phyloP scores from a whole-genome alignment of 495 filamentous ascomycete species.

The Platismatia glauca region DNA sequence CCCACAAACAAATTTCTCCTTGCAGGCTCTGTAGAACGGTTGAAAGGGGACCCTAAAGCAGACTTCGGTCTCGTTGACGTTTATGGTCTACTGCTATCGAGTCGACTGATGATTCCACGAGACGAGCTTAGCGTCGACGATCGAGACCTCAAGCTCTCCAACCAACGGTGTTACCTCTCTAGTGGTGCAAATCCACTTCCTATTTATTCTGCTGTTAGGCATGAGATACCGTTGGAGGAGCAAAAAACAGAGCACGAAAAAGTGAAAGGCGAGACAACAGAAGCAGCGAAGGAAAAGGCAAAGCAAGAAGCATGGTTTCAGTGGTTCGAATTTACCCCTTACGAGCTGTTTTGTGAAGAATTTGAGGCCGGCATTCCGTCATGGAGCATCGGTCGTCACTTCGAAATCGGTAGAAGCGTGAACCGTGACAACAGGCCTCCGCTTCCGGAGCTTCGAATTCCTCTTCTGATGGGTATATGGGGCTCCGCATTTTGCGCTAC shows the following conservation, averaged over 20 bases:
- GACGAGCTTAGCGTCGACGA: slow-evolving; percentile 69
- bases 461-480: slow-evolving; percentile 83
- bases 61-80: slow-evolving; percentile 86
- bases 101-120: slow-evolving; percentile 73
- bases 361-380: slow-evolving; percentile 84
- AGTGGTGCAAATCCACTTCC: slow-evolving; percentile 77
- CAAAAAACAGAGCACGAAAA: slow-evolving; percentile 38
- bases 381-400: slow-evolving; percentile 82
- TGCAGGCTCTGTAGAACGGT: slow-evolving; percentile 78
- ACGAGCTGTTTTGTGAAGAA: slow-evolving; percentile 95
- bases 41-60: slow-evolving; percentile 69
- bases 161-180: slow-evolving; percentile 61
- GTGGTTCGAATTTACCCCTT: slow-evolving; percentile 95
- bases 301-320: slow-evolving; percentile 85
- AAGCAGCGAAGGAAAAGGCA: slow-evolving; percentile 52
- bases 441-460: slow-evolving; percentile 72
- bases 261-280: slow-evolving; percentile 26
- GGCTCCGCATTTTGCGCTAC: slow-evolving; percentile 94
- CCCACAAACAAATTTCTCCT: slow-evolving; percentile 91
- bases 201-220: slow-evolving; percentile 89
- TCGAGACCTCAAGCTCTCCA: slow-evolving; percentile 78
- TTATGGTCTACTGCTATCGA: slow-evolving; percentile 79
- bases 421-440: slow-evolving; percentile 49
- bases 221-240: slow-evolving; percentile 74
- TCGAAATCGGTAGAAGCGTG: slow-evolving; percentile 59